Conservation (phyloP, 345 rosid species). For the Nephelium lappaceum region DNA sequence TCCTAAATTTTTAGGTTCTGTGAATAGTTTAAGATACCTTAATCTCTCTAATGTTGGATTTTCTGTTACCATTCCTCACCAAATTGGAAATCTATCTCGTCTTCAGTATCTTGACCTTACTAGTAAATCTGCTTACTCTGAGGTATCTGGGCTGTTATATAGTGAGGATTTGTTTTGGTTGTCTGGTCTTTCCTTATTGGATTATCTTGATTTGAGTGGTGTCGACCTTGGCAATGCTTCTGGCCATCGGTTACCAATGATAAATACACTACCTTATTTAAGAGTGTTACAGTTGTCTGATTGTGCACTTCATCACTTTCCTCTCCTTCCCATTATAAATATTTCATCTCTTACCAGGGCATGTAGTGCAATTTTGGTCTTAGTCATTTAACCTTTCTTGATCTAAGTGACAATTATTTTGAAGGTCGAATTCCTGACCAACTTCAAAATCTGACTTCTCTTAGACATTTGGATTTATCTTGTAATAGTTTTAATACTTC, state of each 20-base stretch:
- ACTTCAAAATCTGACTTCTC: neutral
- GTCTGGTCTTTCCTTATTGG: neutral
- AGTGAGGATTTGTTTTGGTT: neutral
- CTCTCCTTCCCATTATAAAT: neutral
- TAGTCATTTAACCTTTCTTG: neutral
- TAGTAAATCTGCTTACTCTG: neutral
- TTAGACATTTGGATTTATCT: neutral
- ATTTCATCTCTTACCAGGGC: neutral
- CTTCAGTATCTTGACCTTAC: neutral
- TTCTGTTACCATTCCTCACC: slow-evolving; percentile 26
- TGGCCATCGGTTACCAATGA: neutral
- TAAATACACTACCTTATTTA: neutral
- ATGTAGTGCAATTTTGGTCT: neutral
- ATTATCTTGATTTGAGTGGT: neutral
- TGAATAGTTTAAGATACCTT: neutral
- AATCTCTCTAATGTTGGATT: slow-evolving; percentile 37
- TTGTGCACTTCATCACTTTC: neutral
- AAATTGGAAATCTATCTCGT: neutral
- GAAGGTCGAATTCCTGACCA: neutral
- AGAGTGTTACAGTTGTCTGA: neutral
- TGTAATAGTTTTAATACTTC: neutral
- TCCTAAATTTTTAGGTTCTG: neutral
- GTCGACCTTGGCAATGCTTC: neutral
- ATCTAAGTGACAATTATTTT: neutral
- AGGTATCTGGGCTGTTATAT: neutral